Conservation (phyloP, 345 rosid species). For the Excoecaria cochinchinensis region DNA sequence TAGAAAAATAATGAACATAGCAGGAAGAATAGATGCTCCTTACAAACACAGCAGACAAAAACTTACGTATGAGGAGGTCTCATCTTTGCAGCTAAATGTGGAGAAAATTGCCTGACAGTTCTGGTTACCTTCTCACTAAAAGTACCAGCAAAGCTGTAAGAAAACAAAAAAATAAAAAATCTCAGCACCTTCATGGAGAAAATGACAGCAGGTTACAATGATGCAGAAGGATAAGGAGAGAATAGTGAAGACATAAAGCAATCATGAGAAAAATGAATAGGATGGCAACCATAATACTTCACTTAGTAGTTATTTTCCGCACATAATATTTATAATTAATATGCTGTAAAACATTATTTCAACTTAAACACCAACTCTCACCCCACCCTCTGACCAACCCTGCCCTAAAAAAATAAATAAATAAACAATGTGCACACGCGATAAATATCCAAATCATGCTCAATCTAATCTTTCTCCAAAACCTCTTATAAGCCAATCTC, state of each 20-base stretch:
- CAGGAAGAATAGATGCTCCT: slow-evolving; percentile 12
- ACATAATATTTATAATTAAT: neutral
- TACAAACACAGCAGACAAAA: slow-evolving; percentile 9
- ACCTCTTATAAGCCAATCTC: neutral
- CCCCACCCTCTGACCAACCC: neutral
- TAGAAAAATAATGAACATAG: slow-evolving; percentile 13
- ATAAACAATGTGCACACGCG: neutral
- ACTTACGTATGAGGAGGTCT: slow-evolving; percentile 86
- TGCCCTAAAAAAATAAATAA: neutral
- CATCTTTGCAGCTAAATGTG: slow-evolving; percentile 94
- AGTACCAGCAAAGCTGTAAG: slow-evolving; percentile 88
- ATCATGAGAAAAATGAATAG: neutral
- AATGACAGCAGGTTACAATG: neutral
- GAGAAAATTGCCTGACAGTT: slow-evolving; percentile 86
- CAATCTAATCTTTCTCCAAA: neutral
- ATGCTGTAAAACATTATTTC: neutral
- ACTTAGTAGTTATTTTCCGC: neutral
- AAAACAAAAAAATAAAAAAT: slow-evolving; percentile 9
- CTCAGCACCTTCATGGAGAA: slow-evolving; percentile 7
- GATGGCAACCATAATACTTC: neutral
- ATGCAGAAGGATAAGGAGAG: neutral
- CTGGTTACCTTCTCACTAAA: slow-evolving; percentile 87
- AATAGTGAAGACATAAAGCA: neutral
- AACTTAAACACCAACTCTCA: neutral
- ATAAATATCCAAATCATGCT: neutral